Conservation (phyloP, 129 eudicot species). For the Escallonia herrerae region DNA sequence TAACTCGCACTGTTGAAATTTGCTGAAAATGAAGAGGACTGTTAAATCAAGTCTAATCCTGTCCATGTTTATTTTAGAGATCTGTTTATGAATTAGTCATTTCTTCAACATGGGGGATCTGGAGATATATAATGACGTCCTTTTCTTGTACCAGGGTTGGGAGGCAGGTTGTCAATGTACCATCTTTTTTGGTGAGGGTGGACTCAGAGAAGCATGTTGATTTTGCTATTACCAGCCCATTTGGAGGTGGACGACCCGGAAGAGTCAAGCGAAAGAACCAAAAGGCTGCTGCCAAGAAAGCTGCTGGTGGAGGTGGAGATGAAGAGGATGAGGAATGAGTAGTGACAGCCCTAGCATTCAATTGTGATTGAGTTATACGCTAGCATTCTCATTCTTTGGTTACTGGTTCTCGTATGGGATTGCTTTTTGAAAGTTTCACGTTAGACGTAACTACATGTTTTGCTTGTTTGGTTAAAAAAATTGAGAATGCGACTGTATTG, state of each 20-base stretch:
- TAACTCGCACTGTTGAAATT: too few relatives aligned
- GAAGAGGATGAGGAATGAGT: conserved; percentile 21
- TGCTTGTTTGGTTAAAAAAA: neutral
- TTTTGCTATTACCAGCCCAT: conserved; percentile 30
- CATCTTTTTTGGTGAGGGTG: conserved; percentile 37
- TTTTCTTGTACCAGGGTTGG: conserved; percentile 26
- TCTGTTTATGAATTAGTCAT: neutral
- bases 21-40: too few relatives aligned
- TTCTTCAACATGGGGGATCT: too few relatives aligned
- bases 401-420: neutral
- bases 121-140: neutral
- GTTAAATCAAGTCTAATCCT: too few relatives aligned
- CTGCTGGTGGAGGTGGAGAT: conserved; percentile 30
- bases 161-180: conserved; percentile 39
- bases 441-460: neutral
- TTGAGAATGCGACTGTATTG: too few relatives aligned
- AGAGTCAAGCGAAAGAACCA: conserved; percentile 39
- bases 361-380: neutral
- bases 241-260: conserved; percentile 41
- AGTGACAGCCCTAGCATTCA: neutral
- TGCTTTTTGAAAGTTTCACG: neutral
- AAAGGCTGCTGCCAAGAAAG: conserved; percentile 35
- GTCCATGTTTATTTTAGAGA: neutral
- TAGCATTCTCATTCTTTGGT: neutral
- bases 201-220: conserved; percentile 44